A percentile compares a stretch with the other conserved stretches of the same genome.
These are phyloP conservation scores for Penicillium paneum DNA, from an alignment of 2,329 filamentous ascomycete species.

Conservation along the genomic window DNA sequence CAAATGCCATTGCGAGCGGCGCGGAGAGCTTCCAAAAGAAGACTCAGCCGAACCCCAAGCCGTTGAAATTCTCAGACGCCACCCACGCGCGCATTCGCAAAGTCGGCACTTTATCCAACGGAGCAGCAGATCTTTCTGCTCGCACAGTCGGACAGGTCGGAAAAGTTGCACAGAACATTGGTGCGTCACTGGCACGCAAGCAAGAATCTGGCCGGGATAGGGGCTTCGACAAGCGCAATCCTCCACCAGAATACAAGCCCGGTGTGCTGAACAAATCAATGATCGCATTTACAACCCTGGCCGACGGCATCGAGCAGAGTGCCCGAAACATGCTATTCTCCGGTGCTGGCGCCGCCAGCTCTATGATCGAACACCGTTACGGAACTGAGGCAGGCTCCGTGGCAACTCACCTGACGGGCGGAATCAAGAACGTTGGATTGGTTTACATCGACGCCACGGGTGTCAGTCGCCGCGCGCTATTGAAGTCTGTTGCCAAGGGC, in stretches of 20 bases:
- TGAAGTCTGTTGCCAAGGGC: slow-evolving; percentile 94
- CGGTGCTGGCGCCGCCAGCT: slow-evolving; percentile 73
- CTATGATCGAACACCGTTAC: slow-evolving; percentile 85
- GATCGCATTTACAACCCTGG: slow-evolving; percentile 93
- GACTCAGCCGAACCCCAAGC: slow-evolving; percentile 72
- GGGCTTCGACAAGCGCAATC: slow-evolving; percentile 68
- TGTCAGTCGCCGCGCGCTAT: slow-evolving; percentile 80
- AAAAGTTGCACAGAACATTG: slow-evolving; percentile 84
- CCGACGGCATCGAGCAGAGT: slow-evolving; percentile 87
- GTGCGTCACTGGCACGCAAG: slow-evolving; percentile 68
- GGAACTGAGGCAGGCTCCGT: slow-evolving; percentile 80
- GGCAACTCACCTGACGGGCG: slow-evolving; percentile 71
- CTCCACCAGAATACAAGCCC: slow-evolving; percentile 71
- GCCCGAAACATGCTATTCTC: slow-evolving; percentile 73
- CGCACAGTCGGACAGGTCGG: slow-evolving; percentile 83
- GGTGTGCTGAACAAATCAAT: slow-evolving; percentile 91
- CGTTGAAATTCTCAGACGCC: slow-evolving; percentile 80
- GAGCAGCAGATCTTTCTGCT: slow-evolving; percentile 74
- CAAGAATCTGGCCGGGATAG: slow-evolving; percentile 54
- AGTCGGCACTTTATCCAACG: slow-evolving; percentile 79
- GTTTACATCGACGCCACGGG: slow-evolving; percentile 97
- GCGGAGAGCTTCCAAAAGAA: slow-evolving; percentile 78
- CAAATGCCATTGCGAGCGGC: slow-evolving; percentile 71
- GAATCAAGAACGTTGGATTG: slow-evolving; percentile 91
- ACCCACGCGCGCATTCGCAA: slow-evolving; percentile 83